These are phyloP conservation scores for Syzygium syzygioides DNA, from an alignment of 441 rosid species.

Conservation along the genomic window DNA sequence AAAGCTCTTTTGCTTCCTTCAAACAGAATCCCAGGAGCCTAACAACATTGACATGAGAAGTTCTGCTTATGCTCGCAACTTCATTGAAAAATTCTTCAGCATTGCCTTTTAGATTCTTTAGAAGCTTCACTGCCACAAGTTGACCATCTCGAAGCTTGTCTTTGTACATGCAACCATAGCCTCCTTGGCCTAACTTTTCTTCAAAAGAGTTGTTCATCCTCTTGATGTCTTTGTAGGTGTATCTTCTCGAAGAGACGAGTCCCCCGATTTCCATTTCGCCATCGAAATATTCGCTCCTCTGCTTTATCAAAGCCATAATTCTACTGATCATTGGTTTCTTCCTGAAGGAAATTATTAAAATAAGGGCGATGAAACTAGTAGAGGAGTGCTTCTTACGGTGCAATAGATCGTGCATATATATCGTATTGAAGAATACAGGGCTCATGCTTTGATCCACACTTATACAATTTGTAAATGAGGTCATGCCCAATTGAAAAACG, in stretches of 20 bases:
- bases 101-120: background rate
- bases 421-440: background rate
- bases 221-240: background rate
- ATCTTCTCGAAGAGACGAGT: background rate
- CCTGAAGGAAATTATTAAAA: background rate
- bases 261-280: background rate
- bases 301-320: background rate
- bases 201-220: background rate
- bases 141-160: background rate
- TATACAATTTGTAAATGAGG: background rate
- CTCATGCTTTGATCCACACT: background rate
- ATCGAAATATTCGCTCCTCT: background rate
- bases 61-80: background rate
- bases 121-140: background rate
- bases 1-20: background rate
- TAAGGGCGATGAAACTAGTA: background rate
- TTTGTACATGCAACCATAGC: background rate
- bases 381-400: background rate
- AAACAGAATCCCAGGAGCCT: background rate
- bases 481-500: background rate
- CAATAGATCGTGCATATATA: no score
- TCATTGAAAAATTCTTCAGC: background rate
- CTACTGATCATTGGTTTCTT: background rate
- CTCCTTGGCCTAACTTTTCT: background rate
- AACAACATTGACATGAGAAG: background rate